These are phyloP conservation scores for Herpetomonas muscarum DNA, from an alignment of 208 protist species.

Conservation along the genomic window DNA sequence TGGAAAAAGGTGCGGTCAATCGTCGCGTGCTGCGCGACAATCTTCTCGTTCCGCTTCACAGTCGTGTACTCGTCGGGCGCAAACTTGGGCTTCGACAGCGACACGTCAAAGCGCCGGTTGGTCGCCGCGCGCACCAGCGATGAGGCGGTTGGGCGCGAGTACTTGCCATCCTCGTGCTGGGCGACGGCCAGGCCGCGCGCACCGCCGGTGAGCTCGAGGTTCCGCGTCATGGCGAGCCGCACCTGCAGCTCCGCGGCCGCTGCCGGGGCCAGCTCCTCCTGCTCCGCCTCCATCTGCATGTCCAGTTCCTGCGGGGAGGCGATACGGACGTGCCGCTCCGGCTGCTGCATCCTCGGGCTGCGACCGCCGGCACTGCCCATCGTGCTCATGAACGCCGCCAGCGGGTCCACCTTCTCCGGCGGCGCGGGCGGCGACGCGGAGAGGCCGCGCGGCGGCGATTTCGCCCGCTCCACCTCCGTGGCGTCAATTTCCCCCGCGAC, in stretches of 20 bases:
- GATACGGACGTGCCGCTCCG: too few relatives aligned
- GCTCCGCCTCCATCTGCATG: neutral
- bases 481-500: conserved; percentile 1
- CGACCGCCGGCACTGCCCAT: too few relatives aligned
- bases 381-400: too few relatives aligned
- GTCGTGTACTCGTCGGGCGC: conserved; percentile 34
- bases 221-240: conserved; percentile 38
- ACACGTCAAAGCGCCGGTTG: conserved; percentile 26
- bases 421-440: too few relatives aligned
- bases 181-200: conserved; percentile 13
- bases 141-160: conserved; percentile 54
- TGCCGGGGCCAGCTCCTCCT: neutral
- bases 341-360: too few relatives aligned
- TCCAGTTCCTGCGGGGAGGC: too few relatives aligned
- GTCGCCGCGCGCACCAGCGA: conserved; percentile 54
- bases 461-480: neutral
- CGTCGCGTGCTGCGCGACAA: conserved; percentile 54
- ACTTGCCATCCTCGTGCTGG: conserved; percentile 33
- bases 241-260: conserved; percentile 17
- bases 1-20: conserved; percentile 18
- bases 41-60: conserved; percentile 37
- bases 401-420: too few relatives aligned
- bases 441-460: too few relatives aligned
- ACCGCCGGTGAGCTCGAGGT: conserved; percentile 49
- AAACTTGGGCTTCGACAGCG: conserved; percentile 40